Evolutionary conservation across 352 stramenopile species (phyloP).

Genomic region (Poterioochromonas sp.): DNA sequence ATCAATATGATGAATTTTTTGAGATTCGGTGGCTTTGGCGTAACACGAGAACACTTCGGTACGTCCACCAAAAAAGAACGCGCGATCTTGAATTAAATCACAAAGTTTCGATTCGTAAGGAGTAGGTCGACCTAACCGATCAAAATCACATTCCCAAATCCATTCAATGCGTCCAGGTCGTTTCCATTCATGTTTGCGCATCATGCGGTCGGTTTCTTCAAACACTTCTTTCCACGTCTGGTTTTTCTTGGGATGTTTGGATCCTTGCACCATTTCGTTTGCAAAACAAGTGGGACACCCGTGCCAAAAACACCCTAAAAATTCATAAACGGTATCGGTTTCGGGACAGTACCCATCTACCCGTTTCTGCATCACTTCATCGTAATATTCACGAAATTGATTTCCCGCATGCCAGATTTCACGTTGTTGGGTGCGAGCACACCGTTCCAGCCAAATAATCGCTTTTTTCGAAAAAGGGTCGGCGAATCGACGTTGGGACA

Average conservation of each 20-base stretch:
- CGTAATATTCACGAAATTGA: slow-evolving; percentile 31
- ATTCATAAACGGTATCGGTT: slow-evolving; percentile 31
- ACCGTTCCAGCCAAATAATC: slow-evolving; percentile 30
- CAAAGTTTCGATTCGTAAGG: slow-evolving; percentile 30
- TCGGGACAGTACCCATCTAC: slow-evolving; percentile 29
- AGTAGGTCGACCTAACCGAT: slow-evolving; percentile 29
- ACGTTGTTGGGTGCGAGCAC: slow-evolving; percentile 28
- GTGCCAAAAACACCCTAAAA: slow-evolving; percentile 30
- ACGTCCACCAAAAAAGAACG: slow-evolving; percentile 30
- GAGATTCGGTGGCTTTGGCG: slow-evolving; percentile 28
- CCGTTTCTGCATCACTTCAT: slow-evolving; percentile 30
- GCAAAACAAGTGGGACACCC: slow-evolving; percentile 29
- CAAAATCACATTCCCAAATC: slow-evolving; percentile 31
- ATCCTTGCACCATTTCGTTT: slow-evolving; percentile 30
- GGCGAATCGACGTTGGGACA: slow-evolving; percentile 28
- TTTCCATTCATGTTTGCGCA: slow-evolving; percentile 30
- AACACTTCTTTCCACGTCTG: slow-evolving; percentile 30
- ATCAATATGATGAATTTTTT: slow-evolving; percentile 32
- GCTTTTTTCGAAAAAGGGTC: slow-evolving; percentile 30
- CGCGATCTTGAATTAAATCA: slow-evolving; percentile 31
- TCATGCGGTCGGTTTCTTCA: slow-evolving; percentile 29
- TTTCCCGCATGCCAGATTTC: slow-evolving; percentile 29
- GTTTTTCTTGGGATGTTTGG: slow-evolving; percentile 30
- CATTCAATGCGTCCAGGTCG: slow-evolving; percentile 29
- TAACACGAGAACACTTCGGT: slow-evolving; percentile 30